Evolutionary conservation across 23 red algal genomes (phyloP).

Genomic region (Cyanidioschyzon merolae): DNA sequence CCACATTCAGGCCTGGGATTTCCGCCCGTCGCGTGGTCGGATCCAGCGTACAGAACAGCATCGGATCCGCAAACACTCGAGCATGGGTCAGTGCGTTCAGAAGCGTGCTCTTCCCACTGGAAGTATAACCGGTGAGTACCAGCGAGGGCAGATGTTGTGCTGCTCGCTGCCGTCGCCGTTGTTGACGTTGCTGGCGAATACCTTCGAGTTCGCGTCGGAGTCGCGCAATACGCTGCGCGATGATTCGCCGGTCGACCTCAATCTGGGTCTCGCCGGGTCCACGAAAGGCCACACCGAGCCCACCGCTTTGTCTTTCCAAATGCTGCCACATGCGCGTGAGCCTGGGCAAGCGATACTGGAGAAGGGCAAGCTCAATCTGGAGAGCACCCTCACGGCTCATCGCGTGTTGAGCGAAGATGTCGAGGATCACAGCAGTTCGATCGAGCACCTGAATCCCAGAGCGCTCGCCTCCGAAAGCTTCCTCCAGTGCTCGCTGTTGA

Average conservation of each 20-base stretch:
- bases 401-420: conserved; percentile 98
- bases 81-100: conserved; percentile 55
- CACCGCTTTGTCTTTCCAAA: conserved; percentile 79
- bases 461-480: conserved; percentile 57
- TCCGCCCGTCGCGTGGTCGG: conserved; percentile 69
- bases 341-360: conserved; percentile 87
- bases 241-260: conserved; percentile 63
- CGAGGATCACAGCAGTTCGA: conserved; percentile 94
- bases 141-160: conserved; percentile 47
- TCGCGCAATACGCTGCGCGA: conserved; percentile 36
- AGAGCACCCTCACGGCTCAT: conserved; percentile 66
- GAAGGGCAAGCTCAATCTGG: conserved; percentile 85
- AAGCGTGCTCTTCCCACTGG: conserved; percentile 58
- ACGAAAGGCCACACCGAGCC: conserved; percentile 67
- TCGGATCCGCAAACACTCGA: conserved; percentile 47
- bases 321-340: conserved; percentile 82
- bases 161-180: conserved; percentile 29
- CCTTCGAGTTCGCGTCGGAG: conserved; percentile 53
- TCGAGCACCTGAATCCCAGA: conserved; percentile 76
- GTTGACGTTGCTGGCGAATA: conserved; percentile 40
- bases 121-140: conserved; percentile 72
- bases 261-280: conserved; percentile 96
- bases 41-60: conserved; percentile 90
- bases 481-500: conserved; percentile 79
- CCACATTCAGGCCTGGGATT: conserved; percentile 45